phyloP scores from a whole-genome alignment of 306 rosid species.

The Morella rubra region DNA sequence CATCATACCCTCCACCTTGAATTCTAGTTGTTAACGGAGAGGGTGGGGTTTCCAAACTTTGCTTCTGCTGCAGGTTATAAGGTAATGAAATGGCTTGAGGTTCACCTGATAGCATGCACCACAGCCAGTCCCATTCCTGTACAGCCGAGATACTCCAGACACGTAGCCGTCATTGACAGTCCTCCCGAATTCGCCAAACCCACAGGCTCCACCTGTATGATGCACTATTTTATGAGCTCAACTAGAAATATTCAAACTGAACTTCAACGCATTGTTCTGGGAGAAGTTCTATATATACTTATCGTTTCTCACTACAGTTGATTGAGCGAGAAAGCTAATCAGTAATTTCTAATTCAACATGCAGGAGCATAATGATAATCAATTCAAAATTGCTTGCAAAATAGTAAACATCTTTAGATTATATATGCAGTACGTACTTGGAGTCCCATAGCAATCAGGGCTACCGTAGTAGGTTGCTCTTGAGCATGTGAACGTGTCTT shows the following conservation, averaged over 20 bases:
- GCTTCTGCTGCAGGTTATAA: no score
- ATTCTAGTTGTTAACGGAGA: no score
- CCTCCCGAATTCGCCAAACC: conserved; percentile 76
- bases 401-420: not conserved
- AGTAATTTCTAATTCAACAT: not conserved
- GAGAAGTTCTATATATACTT: no score
- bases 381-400: no score
- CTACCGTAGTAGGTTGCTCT: conserved; percentile 90
- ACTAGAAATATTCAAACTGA: no score
- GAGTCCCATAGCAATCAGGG: conserved; percentile 76
- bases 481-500: conserved; percentile 48
- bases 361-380: no score
- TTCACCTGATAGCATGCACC: conserved; percentile 88
- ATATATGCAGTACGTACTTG: conserved; percentile 46
- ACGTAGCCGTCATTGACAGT: conserved; percentile 73
- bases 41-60: no score
- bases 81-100: not conserved
- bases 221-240: conserved; percentile 1
- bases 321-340: no score
- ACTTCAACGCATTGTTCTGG: no score
- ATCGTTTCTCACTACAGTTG: no score
- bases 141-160: conserved; percentile 70
- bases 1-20: no score
- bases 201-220: conserved; percentile 81
- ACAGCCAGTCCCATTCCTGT: conserved; percentile 70